A percentile compares a stretch with the other conserved stretches of the same genome.
Conservation (phyloP, 139 green algal genomes). For the Micractinium sp. region DNA sequence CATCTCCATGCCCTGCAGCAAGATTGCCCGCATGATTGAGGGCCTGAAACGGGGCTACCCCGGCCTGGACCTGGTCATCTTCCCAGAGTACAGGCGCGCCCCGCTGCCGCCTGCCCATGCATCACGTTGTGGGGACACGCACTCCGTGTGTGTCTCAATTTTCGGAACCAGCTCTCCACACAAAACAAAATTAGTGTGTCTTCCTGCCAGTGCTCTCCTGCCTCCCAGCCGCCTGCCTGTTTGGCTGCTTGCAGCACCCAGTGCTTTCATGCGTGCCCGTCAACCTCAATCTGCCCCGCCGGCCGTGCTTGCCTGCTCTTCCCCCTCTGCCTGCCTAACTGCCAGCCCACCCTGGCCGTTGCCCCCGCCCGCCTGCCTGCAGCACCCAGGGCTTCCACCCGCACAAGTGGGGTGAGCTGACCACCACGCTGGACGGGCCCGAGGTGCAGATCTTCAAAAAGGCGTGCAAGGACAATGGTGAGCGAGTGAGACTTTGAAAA, state of each 20-base stretch:
- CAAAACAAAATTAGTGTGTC: too few relatives aligned
- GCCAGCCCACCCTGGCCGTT: background rate
- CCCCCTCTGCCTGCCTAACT: background rate
- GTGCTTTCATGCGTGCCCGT: too few relatives aligned
- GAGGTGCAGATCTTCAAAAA: slow-evolving; percentile 58
- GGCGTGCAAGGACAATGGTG: slow-evolving; percentile 48
- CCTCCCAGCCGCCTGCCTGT: too few relatives aligned
- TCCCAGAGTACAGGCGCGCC: slow-evolving; percentile 16
- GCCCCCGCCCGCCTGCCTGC: background rate
- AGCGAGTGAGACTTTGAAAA: slow-evolving; percentile 6
- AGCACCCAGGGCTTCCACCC: slow-evolving; percentile 56
- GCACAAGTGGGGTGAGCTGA: slow-evolving; percentile 53
- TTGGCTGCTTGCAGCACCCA: too few relatives aligned
- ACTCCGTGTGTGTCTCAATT: too few relatives aligned
- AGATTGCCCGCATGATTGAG: slow-evolving; percentile 15
- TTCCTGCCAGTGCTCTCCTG: too few relatives aligned
- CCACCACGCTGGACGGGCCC: slow-evolving; percentile 52
- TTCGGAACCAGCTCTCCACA: too few relatives aligned
- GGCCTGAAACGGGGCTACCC: slow-evolving; percentile 13
- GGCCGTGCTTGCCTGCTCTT: background rate
- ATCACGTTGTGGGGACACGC: too few relatives aligned
- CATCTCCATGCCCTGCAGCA: slow-evolving; percentile 2
- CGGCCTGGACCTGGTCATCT: slow-evolving; percentile 31
- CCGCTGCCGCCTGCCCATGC: too few relatives aligned
- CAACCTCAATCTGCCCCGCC: too few relatives aligned